Conservation (phyloP, 2,329 filamentous ascomycete genomes). For the Ampelomyces quisqualis region DNA sequence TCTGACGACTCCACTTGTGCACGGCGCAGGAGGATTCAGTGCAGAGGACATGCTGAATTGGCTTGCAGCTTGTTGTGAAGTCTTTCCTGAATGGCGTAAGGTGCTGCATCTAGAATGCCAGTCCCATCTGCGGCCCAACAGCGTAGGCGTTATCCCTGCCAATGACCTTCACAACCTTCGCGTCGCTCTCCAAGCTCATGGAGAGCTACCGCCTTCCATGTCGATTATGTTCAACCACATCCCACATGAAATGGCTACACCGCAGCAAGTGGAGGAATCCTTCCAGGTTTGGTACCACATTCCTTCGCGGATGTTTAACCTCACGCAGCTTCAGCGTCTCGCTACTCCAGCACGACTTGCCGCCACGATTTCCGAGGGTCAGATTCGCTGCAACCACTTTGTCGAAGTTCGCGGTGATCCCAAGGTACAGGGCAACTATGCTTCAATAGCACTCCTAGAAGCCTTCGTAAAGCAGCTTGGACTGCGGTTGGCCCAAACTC, state of each 20-base stretch:
- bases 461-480: conserved; percentile 7
- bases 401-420: conserved; percentile 22
- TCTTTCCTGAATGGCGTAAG: conserved; percentile 9
- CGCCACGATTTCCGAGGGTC: conserved; percentile 3
- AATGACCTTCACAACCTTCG: conserved; percentile 4
- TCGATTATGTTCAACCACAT: conserved; percentile 5
- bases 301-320: conserved; percentile 23
- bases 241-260: not conserved
- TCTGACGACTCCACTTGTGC: conserved; percentile 2
- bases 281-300: conserved; percentile 12
- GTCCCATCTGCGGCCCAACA: not conserved
- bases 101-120: conserved; percentile 7
- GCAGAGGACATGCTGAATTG: conserved; percentile 8
- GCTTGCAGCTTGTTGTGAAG: conserved; percentile 12
- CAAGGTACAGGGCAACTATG: conserved; percentile 17
- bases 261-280: conserved; percentile 4
- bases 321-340: conserved; percentile 17
- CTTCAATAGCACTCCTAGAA: conserved; percentile 10
- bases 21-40: not conserved
- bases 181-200: conserved; percentile 4
- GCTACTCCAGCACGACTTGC: conserved; percentile 3
- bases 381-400: conserved; percentile 15
- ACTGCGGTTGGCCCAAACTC: conserved; percentile 1
- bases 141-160: not conserved
- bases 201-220: conserved; percentile 7